Percentiles rank a stretch among this genome's conserved stretches.
These are phyloP conservation scores for Hypoxylon sp. DNA, from an alignment of 2,329 filamentous ascomycete genomes.

Conservation along the genomic window DNA sequence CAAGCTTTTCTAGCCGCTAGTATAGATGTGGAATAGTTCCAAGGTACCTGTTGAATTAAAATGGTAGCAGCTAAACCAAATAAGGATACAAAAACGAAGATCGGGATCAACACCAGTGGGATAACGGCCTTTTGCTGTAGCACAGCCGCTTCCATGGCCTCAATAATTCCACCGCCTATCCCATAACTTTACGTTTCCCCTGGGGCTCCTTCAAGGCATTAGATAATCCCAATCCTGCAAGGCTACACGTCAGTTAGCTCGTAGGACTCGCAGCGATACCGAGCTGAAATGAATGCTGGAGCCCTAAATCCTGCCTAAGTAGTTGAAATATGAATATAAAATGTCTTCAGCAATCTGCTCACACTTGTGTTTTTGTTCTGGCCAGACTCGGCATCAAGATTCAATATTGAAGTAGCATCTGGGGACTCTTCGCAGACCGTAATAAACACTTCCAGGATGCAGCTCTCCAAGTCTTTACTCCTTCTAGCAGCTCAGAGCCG, in stretches of 20 bases:
- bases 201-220: neutral
- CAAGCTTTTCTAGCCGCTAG: neutral
- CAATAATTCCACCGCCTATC: neutral
- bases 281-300: neutral
- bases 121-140: neutral
- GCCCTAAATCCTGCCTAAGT: neutral
- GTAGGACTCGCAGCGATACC: neutral
- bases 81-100: conserved; percentile 1
- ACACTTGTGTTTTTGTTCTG: conserved; percentile 1
- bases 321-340: conserved; percentile 23
- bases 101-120: too few relatives aligned
- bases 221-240: conserved; percentile 6
- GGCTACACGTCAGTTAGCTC: neutral
- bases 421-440: neutral
- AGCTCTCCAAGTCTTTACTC: conserved; percentile 34
- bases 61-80: neutral
- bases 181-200: neutral
- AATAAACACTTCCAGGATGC: conserved; percentile 24
- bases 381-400: conserved; percentile 1
- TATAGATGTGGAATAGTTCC: neutral
- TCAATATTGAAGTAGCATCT: neutral
- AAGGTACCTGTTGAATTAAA: neutral
- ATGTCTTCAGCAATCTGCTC: conserved; percentile 17
- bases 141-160: conserved; percentile 19
- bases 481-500: conserved; percentile 27